Evolutionary conservation across 257 asterid genomes (phyloP), one percentile per base, ranked within the genome.

Genomic region (Nicotiana undulata): DNA sequence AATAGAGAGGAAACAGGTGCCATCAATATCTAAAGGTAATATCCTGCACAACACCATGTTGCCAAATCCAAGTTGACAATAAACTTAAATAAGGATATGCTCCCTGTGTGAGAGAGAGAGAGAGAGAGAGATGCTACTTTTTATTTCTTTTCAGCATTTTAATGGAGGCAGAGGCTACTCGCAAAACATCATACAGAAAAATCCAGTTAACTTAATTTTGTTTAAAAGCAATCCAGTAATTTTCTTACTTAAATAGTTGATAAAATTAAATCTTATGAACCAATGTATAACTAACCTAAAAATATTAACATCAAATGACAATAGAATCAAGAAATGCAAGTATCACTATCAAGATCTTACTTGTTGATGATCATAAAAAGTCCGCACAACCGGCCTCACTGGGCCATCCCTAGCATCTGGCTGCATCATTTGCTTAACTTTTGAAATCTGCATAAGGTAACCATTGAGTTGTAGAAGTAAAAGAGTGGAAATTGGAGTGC

Each of bases 351-450:
- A 63, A 55, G 60, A 63, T 75, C 80, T 85, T 89, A 90, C 97
- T 86, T 91, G 95, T 64, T 89, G 87, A 83, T 93, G 98, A 84
- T 89, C 97, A 81, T 88, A 93, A 83, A 93, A 91, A 77, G 92
- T 93, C 83, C 90, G 83, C 76, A 89, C 84, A 59, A 93, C 93
- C 82, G 96, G 92, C 84, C 97, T 90, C 68, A 88, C 86, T 31
- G 91, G 86, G 68, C 88, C 94, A 86, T 92, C 95, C 88, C 89
- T 84, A 66, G 89, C 82, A 75, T 90, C 97, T 72, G 91, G 88
- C 86, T 89, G 93, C 97, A 90, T 85, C 97, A 89, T 90, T 84
- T 92, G 94, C 87, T 92, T 92, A 82, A 87, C 86, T 90, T 92
- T 93, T 76, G 90, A 85, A 82, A 86, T 63, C 97, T 93, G 87